Evolutionary conservation across 2,329 filamentous ascomycete species (phyloP), one percentile per base, ranked within the genome.

Genomic region (Dendryphion nanum): DNA sequence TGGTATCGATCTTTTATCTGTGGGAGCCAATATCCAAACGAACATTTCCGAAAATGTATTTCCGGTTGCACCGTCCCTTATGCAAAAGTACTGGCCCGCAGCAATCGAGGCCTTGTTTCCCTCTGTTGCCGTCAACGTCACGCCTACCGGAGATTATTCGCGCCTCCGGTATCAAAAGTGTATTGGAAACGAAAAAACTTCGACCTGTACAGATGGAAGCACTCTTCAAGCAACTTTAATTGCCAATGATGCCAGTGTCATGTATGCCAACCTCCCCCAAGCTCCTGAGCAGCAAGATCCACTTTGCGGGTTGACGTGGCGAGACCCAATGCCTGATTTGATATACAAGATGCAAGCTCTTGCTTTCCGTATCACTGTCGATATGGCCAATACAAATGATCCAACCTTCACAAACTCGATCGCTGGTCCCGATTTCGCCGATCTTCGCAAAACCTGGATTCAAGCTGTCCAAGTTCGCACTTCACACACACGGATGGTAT

Each of bases 291-390:
- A 28, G 6, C 24, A 41, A 19, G 35, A 36, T n/a, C 14, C 32
- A 8, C 35, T 48, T 6, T 48, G 48, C 36, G 36, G 41, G 12
- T 30, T 46, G 12, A 40, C 41, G n/a, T 51, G 45, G 45, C 31
- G 33, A 15, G 42, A 51, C 18, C 45, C 45, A 14, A 51, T 48
- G 45, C 43, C 16, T 3, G 39, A 43, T 18, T 42, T 51, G 23
- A 19, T 51, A n/a, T 16, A 28, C 14, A 43, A 28, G n/a, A 44
- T 48, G 41, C 45, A 47, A 33, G 40, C 38, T 14, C 45, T 51
- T 30, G 45, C 41, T 4, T 48, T 51, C 35, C 45, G 39, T 28
- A 40, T 48, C n/a, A 44, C 48, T 5, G 14, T 47, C 31, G 45
- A 41, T 15, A 46, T 44, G 37, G 42, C 47, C 2, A 39, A 32